Conservation (phyloP, 352 stramenopile species). For the Phytophthora meadii region DNA sequence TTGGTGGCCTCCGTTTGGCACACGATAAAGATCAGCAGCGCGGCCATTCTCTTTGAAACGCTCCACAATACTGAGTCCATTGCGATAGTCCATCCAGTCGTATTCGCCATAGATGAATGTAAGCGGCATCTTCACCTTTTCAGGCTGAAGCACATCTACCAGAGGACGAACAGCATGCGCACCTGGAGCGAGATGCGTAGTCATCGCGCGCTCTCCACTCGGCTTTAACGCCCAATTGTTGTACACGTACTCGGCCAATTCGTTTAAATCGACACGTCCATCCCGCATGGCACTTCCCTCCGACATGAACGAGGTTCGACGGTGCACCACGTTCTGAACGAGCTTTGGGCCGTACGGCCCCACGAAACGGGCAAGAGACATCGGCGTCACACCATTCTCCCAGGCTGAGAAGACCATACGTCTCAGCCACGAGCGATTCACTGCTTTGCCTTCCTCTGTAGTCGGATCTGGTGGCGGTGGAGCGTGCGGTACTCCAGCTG, state of each 20-base stretch:
- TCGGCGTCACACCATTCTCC: constrained; percentile 76
- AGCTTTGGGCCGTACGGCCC: constrained; percentile 81
- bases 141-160: constrained; percentile 63
- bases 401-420: constrained; percentile 62
- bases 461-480: constrained; percentile 53
- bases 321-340: constrained; percentile 69
- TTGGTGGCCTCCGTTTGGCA: constrained; percentile 77
- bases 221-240: constrained; percentile 87
- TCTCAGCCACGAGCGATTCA: constrained; percentile 60
- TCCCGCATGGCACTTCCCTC: constrained; percentile 72
- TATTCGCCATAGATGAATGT: constrained; percentile 86
- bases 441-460: constrained; percentile 43
- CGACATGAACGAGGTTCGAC: constrained; percentile 81
- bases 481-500: constrained; percentile 66
- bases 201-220: constrained; percentile 77
- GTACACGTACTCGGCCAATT: constrained; percentile 84
- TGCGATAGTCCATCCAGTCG: constrained; percentile 89
- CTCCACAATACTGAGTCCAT: constrained; percentile 70
- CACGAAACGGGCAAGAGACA: constrained; percentile 74
- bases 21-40: constrained; percentile 58
- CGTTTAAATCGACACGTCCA: constrained; percentile 62
- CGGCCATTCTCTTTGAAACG: constrained; percentile 45
- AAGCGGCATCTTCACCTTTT: constrained; percentile 76
- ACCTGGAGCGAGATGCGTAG: constrained; percentile 75
- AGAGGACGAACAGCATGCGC: constrained; percentile 73